phyloP scores from a whole-genome alignment of 2,329 filamentous ascomycete genomes.

The Talaromyces sp. region DNA sequence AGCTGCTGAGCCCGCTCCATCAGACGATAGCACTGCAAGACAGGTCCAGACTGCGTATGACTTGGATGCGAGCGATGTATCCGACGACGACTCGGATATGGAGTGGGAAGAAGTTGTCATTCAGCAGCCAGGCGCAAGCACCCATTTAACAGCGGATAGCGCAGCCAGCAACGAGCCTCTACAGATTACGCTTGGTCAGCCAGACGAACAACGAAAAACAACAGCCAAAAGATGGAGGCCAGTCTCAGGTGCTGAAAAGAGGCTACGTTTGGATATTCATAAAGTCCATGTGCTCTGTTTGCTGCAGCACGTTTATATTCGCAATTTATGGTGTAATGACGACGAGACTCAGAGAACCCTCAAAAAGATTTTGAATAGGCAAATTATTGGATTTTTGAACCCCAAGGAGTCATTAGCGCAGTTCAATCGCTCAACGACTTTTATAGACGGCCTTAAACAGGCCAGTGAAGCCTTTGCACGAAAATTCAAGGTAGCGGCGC shows the following conservation, averaged over 20 bases:
- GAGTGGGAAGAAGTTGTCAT: conserved; percentile 45
- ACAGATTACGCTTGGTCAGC: conserved; percentile 34
- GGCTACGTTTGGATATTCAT: conserved; percentile 68
- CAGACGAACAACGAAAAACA: conserved; percentile 20
- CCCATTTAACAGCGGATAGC: conserved; percentile 14
- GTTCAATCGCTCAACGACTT: conserved; percentile 68
- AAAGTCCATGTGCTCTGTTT: conserved; percentile 82
- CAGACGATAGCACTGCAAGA: conserved; percentile 12
- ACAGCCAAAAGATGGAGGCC: conserved; percentile 43
- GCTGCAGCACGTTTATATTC: conserved; percentile 66
- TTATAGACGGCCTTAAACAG: conserved; percentile 73
- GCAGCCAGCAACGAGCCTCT: conserved; percentile 22
- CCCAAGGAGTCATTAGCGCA: conserved; percentile 64
- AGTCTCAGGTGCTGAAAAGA: conserved; percentile 53
- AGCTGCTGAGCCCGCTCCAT: neutral
- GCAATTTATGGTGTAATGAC: conserved; percentile 90
- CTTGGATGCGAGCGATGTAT: conserved; percentile 35
- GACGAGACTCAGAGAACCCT: conserved; percentile 59
- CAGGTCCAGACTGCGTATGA: conserved; percentile 31
- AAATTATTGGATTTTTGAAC: conserved; percentile 62
- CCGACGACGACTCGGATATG: conserved; percentile 51
- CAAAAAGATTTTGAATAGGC: conserved; percentile 60
- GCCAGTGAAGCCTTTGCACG: conserved; percentile 62
- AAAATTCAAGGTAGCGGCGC: conserved; percentile 65
- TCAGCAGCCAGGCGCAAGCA: conserved; percentile 24